phyloP scores from a whole-genome alignment of 345 rosid genomes.

The Bruguiera parviflora region DNA sequence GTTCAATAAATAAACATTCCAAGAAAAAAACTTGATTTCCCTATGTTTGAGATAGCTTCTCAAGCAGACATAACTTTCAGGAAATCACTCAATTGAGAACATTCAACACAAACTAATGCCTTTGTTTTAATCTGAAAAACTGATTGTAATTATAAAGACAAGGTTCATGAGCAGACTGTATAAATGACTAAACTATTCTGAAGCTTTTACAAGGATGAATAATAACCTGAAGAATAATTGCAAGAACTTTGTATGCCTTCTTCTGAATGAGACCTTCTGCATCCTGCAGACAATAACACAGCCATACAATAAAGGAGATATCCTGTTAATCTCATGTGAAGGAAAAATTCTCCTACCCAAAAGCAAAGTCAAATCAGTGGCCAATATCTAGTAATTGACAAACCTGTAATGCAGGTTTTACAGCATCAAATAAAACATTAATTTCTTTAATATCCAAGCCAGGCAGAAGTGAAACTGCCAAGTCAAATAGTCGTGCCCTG shows the following conservation, averaged over 20 bases:
- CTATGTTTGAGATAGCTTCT: not conserved
- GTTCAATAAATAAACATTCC: not conserved
- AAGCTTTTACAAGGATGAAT: slow-evolving; percentile 6
- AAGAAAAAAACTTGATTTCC: too few species aligned
- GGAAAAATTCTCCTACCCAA: not conserved
- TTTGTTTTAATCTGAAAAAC: not conserved
- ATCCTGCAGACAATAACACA: slow-evolving; percentile 49
- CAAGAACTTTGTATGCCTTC: slow-evolving; percentile 92
- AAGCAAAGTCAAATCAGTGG: not conserved
- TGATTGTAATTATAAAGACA: not conserved
- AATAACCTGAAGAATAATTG: slow-evolving; percentile 65
- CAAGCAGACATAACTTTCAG: not conserved
- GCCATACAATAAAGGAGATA: not conserved
- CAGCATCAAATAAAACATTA: slow-evolving; percentile 51
- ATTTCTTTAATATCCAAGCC: slow-evolving; percentile 59
- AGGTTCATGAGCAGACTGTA: too few species aligned
- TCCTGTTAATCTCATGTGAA: too few species aligned
- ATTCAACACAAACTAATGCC: not conserved
- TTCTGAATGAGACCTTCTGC: slow-evolving; percentile 70
- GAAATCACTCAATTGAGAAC: not conserved
- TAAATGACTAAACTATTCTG: not conserved
- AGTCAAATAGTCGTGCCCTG: slow-evolving; percentile 80
- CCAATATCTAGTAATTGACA: slow-evolving; percentile 1
- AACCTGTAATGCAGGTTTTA: slow-evolving; percentile 82
- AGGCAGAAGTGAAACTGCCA: slow-evolving; percentile 77